Base-by-base conservation (phyloP, 805 yeast genomes). In the Cyberlindnera galapagoensis region DNA sequence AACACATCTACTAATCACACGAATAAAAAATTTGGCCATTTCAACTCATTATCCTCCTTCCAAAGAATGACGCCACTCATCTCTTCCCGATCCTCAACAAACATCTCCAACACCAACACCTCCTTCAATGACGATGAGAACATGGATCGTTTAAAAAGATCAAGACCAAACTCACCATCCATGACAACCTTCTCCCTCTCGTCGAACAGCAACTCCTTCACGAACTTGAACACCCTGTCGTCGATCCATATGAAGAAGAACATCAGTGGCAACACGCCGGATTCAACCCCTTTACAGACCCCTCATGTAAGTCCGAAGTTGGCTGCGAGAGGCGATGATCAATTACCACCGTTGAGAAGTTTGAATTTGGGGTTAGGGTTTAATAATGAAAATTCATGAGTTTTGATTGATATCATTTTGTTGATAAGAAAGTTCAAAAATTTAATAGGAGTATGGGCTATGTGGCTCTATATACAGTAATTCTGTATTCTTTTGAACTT, bases 21-120 rank as follows among this genome's bases (percentile, higher is more conserved):
- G 11, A 38, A 49, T 2, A 43, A 52, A 26, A 39, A 47, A 9
- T 23, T 38, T 4, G 40, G 35, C 29, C 42, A 36, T 27, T 39
- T 63, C 13, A 61, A 54, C 39, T 64, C 69, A 1, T 44, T 69
- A 15, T 60, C 73, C 0, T 67, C 81, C 4, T 52, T 78, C 33
- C 82, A 76, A 49, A 63, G 77, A 48, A 72, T 76, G 79, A 76
- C 81, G 0, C 82, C 80, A 7, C 20, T 39, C 30, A 34, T 41
- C 26, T 38, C 49, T 44, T 33, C 51, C 9, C 49, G 48, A 34
- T 48, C 54, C 7, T 44, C 50, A 24, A 46, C 44, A 11, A 48
- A 54, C 5, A 25, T 51, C 9, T 43, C 57, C 1, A 44, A 53
- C 40, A 47, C 39, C 6, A 71, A 68, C 39, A 41, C 67, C 33